phyloP scores from a whole-genome alignment of 1,284 basidiomycete genomes.

The Cystobasidiaceae sp. region DNA sequence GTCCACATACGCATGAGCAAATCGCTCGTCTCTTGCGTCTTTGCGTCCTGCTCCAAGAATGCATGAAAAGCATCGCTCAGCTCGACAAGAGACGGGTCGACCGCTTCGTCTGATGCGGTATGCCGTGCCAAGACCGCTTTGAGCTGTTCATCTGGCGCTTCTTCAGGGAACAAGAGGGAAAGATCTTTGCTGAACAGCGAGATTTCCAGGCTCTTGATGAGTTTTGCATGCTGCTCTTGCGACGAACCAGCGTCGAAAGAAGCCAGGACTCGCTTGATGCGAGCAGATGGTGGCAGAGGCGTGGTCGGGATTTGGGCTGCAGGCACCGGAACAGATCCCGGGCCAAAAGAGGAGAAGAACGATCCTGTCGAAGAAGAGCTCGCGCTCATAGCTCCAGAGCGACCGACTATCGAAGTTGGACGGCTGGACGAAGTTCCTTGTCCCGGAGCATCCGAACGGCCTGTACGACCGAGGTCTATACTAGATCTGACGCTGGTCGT shows the following conservation, averaged over 20 bases:
- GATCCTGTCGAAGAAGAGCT: slow-evolving; percentile 2
- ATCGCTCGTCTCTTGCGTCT: slow-evolving; percentile 4
- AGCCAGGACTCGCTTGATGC: slow-evolving; percentile 16
- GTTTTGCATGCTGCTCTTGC: slow-evolving; percentile 1
- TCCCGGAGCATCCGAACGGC: not conserved
- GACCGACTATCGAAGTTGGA: not conserved
- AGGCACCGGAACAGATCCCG: no score
- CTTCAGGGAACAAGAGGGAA: slow-evolving; percentile 22
- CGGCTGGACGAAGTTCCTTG: not conserved
- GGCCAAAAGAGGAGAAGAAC: not conserved
- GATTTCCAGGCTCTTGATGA: slow-evolving; percentile 16
- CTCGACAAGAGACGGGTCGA: slow-evolving; percentile 12
- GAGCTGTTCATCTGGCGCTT: slow-evolving; percentile 24
- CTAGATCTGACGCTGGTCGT: not conserved
- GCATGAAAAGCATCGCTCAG: slow-evolving; percentile 24
- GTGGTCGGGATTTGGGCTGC: not conserved
- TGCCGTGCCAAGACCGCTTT: slow-evolving; percentile 14
- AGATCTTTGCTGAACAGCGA: slow-evolving; percentile 24
- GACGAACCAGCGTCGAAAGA: not conserved
- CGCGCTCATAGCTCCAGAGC: slow-evolving; percentile 1
- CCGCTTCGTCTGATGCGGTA: not conserved
- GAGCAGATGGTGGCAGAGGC: not conserved
- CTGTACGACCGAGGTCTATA: not conserved
- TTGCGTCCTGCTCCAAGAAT: slow-evolving; percentile 11
- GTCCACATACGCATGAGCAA: slow-evolving; percentile 26